A percentile compares a stretch with the other conserved stretches of the same genome.
Evolutionary conservation across 1,139 yeast species (phyloP).

Genomic region (Protomyces inundatus): DNA sequence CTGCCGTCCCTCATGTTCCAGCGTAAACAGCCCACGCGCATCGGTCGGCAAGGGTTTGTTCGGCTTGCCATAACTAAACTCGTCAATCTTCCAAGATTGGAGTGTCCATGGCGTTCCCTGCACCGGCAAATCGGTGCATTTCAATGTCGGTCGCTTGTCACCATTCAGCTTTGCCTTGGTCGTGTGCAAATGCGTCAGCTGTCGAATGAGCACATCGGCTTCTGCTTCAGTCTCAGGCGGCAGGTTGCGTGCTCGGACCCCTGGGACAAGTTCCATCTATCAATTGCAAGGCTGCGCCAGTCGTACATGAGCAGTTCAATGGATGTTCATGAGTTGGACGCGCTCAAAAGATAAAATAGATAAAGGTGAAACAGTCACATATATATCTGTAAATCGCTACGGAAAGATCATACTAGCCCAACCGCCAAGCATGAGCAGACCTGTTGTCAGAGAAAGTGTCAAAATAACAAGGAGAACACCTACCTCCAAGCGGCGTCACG

Average conservation of each 20-base stretch:
- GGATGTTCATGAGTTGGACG: too few relatives aligned
- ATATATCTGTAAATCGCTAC: not conserved
- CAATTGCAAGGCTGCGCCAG: too few relatives aligned
- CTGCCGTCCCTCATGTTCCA: conserved; percentile 36
- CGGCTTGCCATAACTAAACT: conserved; percentile 33
- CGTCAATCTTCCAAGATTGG: conserved; percentile 24
- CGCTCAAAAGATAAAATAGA: too few relatives aligned
- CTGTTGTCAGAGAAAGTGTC: not conserved
- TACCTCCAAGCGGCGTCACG: conserved; percentile 27
- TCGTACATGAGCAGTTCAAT: too few relatives aligned
- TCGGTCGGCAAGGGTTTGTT: conserved; percentile 56
- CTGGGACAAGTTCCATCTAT: not conserved
- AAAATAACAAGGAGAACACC: not conserved
- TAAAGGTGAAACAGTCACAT: too few relatives aligned
- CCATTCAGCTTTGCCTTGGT: conserved; percentile 21
- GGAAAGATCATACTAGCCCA: not conserved
- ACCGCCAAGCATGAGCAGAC: not conserved
- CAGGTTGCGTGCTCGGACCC: not conserved
- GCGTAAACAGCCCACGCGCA: conserved; percentile 76
- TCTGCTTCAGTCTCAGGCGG: not conserved
- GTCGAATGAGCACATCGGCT: conserved; percentile 1
- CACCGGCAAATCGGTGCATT: conserved; percentile 9
- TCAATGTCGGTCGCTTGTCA: conserved; percentile 23
- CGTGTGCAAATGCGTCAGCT: not conserved
- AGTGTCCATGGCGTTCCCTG: not conserved